Conservation (phyloP, 2,329 filamentous ascomycete species). For the Alternaria sp. region DNA sequence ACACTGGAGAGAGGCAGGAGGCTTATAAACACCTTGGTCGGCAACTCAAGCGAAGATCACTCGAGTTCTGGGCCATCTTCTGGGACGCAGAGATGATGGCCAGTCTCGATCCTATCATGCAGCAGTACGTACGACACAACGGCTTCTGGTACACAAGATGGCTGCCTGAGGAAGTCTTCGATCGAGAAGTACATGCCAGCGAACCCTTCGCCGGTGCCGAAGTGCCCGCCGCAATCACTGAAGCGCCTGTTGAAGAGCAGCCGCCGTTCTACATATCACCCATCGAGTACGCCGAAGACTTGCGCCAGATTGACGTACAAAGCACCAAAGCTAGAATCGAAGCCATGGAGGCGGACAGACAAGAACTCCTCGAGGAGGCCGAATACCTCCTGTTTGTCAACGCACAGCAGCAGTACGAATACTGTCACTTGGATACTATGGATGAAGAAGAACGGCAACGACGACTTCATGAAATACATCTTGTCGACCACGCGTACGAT, state of each 20-base stretch:
- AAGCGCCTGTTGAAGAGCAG: slow-evolving; percentile 8
- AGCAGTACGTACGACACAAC: slow-evolving; percentile 40
- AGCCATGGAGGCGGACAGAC: slow-evolving; percentile 26
- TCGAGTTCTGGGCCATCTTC: slow-evolving; percentile 39
- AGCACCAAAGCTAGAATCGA: slow-evolving; percentile 18
- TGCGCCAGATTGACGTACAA: slow-evolving; percentile 25
- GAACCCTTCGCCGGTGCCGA: slow-evolving; percentile 9
- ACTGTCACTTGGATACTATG: slow-evolving; percentile 23
- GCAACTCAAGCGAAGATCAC: slow-evolving; percentile 25
- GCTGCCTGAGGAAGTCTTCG: slow-evolving; percentile 27
- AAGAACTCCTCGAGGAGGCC: slow-evolving; percentile 28
- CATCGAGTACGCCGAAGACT: slow-evolving; percentile 33
- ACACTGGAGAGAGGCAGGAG: slow-evolving; percentile 39
- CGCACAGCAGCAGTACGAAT: slow-evolving; percentile 32
- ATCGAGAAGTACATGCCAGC: slow-evolving; percentile 18
- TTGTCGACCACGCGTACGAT: slow-evolving; percentile 30
- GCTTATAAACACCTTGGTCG: slow-evolving; percentile 29
- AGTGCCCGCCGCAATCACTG: background rate
- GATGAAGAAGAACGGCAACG: slow-evolving; percentile 28
- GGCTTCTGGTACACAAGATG: slow-evolving; percentile 35
- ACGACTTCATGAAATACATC: slow-evolving; percentile 31
- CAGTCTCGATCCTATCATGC: slow-evolving; percentile 31
- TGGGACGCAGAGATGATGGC: slow-evolving; percentile 39
- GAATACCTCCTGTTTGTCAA: slow-evolving; percentile 31
- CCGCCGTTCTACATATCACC: slow-evolving; percentile 29